Conservation (phyloP, 2,329 filamentous ascomycete genomes). For the Fusarium aywerte region DNA sequence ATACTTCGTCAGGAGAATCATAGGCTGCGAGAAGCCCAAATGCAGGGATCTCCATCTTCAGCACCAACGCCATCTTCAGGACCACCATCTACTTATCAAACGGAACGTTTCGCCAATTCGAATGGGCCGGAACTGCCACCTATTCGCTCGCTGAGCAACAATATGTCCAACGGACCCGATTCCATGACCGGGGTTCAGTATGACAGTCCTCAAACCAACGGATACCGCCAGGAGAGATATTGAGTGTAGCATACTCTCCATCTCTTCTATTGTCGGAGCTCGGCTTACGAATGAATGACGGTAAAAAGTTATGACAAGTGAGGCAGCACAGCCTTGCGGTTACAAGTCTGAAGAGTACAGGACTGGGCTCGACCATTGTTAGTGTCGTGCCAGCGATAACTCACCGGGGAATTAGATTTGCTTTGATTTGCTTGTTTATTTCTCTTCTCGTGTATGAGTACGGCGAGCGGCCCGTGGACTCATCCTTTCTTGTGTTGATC, state of each 20-base stretch:
- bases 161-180: constrained; percentile 60
- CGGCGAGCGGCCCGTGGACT: constrained; percentile 24
- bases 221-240: constrained; percentile 55
- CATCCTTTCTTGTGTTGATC: constrained; percentile 19
- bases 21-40: constrained; percentile 59
- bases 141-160: constrained; percentile 62
- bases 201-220: constrained; percentile 60
- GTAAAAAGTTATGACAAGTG: constrained; percentile 43
- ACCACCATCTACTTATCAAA: constrained; percentile 44
- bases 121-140: constrained; percentile 66
- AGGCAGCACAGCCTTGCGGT: constrained; percentile 24
- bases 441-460: constrained; percentile 35
- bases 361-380: constrained; percentile 17
- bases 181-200: constrained; percentile 76
- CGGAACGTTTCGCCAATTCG: constrained; percentile 49
- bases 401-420: constrained; percentile 34
- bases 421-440: constrained; percentile 19
- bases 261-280: constrained; percentile 31
- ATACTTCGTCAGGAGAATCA: constrained; percentile 62
- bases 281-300: constrained; percentile 45
- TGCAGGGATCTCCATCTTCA: constrained; percentile 51
- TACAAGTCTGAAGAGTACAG: constrained; percentile 21
- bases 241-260: neutral
- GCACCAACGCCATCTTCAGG: constrained; percentile 19
- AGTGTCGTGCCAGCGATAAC: constrained; percentile 10